Conservation (phyloP, 768 basidiomycete species). For the Boletus fagicola region DNA sequence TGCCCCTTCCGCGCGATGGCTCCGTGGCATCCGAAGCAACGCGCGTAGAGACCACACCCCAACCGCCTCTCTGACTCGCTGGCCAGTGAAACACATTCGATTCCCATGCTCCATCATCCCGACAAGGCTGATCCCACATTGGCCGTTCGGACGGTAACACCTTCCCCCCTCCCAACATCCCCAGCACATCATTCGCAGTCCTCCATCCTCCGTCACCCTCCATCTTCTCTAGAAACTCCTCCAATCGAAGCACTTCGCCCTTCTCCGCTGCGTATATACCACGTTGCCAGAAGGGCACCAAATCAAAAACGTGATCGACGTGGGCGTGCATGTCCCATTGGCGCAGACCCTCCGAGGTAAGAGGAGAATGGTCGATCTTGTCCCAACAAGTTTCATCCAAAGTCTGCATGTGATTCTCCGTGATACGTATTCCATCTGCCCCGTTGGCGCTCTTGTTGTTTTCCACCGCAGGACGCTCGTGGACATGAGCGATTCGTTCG, state of each 20-base stretch:
- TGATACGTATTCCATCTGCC: neutral
- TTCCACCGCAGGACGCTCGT: slow-evolving; percentile 12
- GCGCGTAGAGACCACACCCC: slow-evolving; percentile 9
- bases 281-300: slow-evolving; percentile 54
- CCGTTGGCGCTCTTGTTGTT: neutral
- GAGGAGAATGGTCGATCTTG: slow-evolving; percentile 30
- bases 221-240: slow-evolving; percentile 45
- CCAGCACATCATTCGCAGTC: slow-evolving; percentile 29
- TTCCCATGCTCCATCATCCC: slow-evolving; percentile 11
- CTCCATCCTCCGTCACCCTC: slow-evolving; percentile 35
- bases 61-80: slow-evolving; percentile 10
- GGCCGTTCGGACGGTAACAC: neutral
- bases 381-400: slow-evolving; percentile 29
- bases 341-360: slow-evolving; percentile 29
- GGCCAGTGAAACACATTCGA: neutral
- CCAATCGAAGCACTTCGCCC: slow-evolving; percentile 42
- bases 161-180: slow-evolving; percentile 29
- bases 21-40: slow-evolving; percentile 23
- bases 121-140: slow-evolving; percentile 11
- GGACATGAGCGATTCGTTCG: slow-evolving; percentile 25
- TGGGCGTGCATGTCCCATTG: slow-evolving; percentile 32
- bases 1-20: slow-evolving; percentile 12
- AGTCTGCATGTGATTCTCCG: slow-evolving; percentile 11
- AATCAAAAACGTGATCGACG: slow-evolving; percentile 48
- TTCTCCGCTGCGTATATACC: slow-evolving; percentile 48